A percentile compares a stretch with the other conserved stretches of the same genome.
Conservation (phyloP, 2,329 filamentous ascomycete genomes). For the Nannizziopsis arthrosporioides region DNA sequence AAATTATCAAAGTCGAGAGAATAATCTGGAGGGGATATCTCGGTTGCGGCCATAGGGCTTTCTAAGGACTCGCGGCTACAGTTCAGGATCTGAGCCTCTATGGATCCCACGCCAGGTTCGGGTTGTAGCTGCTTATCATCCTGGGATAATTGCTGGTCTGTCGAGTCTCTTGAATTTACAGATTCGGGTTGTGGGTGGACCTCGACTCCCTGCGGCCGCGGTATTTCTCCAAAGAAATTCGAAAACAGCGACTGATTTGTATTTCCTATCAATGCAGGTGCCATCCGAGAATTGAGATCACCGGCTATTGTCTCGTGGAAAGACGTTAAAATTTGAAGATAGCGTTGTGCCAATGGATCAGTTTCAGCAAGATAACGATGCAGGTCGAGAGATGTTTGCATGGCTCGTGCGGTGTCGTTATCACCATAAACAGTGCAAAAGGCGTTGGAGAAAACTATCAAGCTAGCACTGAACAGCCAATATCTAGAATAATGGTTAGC, state of each 20-base stretch:
- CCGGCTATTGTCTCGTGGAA: conserved; percentile 31
- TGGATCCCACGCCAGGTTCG: background rate
- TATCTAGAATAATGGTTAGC: conserved; percentile 32
- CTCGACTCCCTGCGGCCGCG: background rate
- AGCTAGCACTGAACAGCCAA: conserved; percentile 45
- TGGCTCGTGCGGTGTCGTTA: conserved; percentile 35
- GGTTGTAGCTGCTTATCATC: background rate
- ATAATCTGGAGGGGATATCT: conserved; percentile 11
- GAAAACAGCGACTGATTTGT: conserved; percentile 5
- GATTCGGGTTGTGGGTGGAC: background rate
- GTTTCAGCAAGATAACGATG: conserved; percentile 39
- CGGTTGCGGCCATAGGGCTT: conserved; percentile 2
- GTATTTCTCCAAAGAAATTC: conserved; percentile 9
- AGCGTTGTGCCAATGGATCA: conserved; percentile 41
- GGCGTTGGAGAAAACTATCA: conserved; percentile 47
- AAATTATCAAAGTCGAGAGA: conserved; percentile 11
- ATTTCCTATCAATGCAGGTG: background rate
- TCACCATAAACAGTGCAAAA: conserved; percentile 42
- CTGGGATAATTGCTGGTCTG: background rate
- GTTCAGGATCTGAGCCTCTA: background rate
- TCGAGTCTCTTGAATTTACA: background rate
- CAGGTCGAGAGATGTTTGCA: conserved; percentile 37
- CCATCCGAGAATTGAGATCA: background rate
- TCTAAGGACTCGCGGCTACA: background rate
- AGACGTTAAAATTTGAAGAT: conserved; percentile 40